Conservation (phyloP, 768 basidiomycete genomes). For the Russula olivacea region DNA sequence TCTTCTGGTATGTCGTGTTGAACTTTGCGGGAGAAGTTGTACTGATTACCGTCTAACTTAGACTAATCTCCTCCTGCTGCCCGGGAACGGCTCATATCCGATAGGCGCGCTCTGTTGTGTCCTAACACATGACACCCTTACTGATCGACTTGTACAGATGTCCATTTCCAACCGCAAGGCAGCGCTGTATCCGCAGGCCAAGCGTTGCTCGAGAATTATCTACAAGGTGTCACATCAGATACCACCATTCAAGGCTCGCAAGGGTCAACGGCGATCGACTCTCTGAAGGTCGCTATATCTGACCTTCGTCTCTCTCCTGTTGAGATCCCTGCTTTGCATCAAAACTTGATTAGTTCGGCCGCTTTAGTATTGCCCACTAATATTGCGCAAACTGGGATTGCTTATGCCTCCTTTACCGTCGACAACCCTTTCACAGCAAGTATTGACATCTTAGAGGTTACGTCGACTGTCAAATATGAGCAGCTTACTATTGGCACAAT, state of each 20-base stretch:
- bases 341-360: slow-evolving; percentile 52
- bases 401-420: slow-evolving; percentile 51
- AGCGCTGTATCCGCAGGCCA: slow-evolving; percentile 48
- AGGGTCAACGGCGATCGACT: slow-evolving; percentile 52
- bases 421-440: slow-evolving; percentile 68
- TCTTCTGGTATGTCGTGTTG: slow-evolving; percentile 40
- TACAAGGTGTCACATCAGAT: slow-evolving; percentile 54
- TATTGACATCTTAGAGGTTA: slow-evolving; percentile 54
- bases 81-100: slow-evolving; percentile 51
- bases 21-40: neutral
- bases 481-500: slow-evolving; percentile 55
- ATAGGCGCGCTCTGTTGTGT: slow-evolving; percentile 38
- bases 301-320: slow-evolving; percentile 55
- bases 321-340: slow-evolving; percentile 56
- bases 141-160: slow-evolving; percentile 36
- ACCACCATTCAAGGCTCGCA: slow-evolving; percentile 52
- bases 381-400: slow-evolving; percentile 55
- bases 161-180: slow-evolving; percentile 56
- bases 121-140: neutral
- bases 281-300: slow-evolving; percentile 55
- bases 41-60: slow-evolving; percentile 27
- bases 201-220: slow-evolving; percentile 55
- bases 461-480: slow-evolving; percentile 49
- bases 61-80: slow-evolving; percentile 51
- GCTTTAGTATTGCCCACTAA: slow-evolving; percentile 55